These are phyloP conservation scores for Boletus tylopilopsis DNA, from an alignment of 768 basidiomycete species.

Conservation along the genomic window DNA sequence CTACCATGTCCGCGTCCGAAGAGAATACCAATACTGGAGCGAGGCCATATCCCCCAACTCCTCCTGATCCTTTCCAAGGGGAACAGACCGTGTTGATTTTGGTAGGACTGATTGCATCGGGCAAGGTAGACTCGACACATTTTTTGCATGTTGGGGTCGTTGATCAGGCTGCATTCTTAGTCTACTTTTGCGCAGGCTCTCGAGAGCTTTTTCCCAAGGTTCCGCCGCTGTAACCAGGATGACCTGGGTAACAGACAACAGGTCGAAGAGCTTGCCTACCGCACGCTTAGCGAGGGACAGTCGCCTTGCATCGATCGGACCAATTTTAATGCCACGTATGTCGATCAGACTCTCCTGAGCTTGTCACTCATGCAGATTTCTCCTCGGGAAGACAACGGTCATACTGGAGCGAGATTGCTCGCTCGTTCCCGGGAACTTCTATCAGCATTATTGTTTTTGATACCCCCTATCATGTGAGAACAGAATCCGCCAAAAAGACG, in stretches of 20 bases:
- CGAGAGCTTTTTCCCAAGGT: conserved; percentile 53
- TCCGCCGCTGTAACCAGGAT: conserved; percentile 76
- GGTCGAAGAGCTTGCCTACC: conserved; percentile 60
- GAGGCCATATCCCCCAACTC: not conserved
- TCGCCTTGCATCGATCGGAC: conserved; percentile 82
- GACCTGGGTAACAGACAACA: conserved; percentile 63
- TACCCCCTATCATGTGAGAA: conserved; percentile 66
- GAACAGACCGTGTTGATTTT: conserved; percentile 61
- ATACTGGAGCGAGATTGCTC: conserved; percentile 73
- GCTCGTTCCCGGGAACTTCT: conserved; percentile 55
- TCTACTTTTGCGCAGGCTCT: conserved; percentile 74
- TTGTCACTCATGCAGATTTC: not conserved
- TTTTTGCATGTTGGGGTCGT: not conserved
- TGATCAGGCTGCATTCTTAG: conserved; percentile 16
- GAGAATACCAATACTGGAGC: not conserved
- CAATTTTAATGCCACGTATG: conserved; percentile 67
- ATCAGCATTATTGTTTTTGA: conserved; percentile 78
- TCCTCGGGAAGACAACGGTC: conserved; percentile 52
- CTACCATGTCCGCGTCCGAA: conserved; percentile 16
- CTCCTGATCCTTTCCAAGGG: conserved; percentile 21
- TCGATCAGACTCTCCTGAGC: conserved; percentile 6
- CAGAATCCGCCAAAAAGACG: conserved; percentile 1
- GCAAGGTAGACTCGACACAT: conserved; percentile 47
- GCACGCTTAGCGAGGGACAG: conserved; percentile 48
- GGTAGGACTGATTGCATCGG: conserved; percentile 71